Conservation (phyloP, 495 filamentous ascomycete genomes). For the Talaromyces adpressus region DNA sequence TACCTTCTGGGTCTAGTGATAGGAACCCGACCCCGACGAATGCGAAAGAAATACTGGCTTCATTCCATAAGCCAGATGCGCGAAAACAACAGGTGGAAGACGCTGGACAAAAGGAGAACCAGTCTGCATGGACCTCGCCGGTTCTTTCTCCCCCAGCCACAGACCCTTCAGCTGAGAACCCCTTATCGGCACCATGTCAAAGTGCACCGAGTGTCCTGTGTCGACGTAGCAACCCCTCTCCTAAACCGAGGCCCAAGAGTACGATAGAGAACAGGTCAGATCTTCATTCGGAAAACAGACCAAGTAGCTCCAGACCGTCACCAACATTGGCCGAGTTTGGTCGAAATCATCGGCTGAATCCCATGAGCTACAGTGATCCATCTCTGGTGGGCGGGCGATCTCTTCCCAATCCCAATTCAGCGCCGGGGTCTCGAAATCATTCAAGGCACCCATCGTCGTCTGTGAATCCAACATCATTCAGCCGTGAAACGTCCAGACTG, state of each 20-base stretch:
- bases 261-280: neutral
- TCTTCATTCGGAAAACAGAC: neutral
- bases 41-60: constrained; percentile 32
- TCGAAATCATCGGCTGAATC: constrained; percentile 18
- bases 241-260: neutral
- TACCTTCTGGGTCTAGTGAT: constrained; percentile 5
- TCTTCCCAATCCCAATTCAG: constrained; percentile 13
- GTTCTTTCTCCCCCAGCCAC: constrained; percentile 7
- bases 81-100: constrained; percentile 13
- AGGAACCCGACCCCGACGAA: constrained; percentile 18
- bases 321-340: constrained; percentile 28
- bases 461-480: constrained; percentile 13
- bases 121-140: constrained; percentile 17
- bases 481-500: constrained; percentile 14
- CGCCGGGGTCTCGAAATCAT: constrained; percentile 18
- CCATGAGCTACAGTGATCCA: constrained; percentile 35
- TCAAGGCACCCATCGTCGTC: constrained; percentile 20
- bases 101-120: constrained; percentile 1
- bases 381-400: constrained; percentile 12
- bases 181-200: neutral
- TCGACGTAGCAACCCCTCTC: neutral
- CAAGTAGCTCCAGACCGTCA: constrained; percentile 20
- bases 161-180: neutral
- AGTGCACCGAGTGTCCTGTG: neutral
- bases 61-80: constrained; percentile 33